phyloP scores from a whole-genome alignment of 306 rosid genomes.

The Canavalia ensiformis region DNA sequence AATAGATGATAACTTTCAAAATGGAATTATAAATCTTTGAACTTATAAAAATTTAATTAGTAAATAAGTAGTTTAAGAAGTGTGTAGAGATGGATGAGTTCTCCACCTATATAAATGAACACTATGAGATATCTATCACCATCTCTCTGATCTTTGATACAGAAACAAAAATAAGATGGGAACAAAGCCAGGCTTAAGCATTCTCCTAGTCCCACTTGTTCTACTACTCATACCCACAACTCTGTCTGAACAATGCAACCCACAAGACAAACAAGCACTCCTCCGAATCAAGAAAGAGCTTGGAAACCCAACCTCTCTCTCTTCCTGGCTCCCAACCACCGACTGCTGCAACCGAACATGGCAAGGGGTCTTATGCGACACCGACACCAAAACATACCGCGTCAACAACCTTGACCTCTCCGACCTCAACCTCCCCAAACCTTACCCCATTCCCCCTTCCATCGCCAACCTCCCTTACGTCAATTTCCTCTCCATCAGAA shows the following conservation, averaged over 20 bases:
- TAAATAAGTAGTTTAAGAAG: too few relatives aligned
- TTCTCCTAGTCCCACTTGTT: too few relatives aligned
- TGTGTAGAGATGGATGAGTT: too few relatives aligned
- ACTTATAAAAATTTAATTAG: too few relatives aligned
- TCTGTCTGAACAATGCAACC: slow-evolving; percentile 36
- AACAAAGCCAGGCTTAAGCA: too few relatives aligned
- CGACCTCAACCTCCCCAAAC: background rate
- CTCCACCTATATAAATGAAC: too few relatives aligned
- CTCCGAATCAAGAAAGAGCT: slow-evolving; percentile 44
- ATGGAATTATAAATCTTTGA: too few relatives aligned
- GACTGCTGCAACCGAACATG: slow-evolving; percentile 44
- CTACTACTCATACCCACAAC: background rate
- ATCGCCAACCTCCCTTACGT: slow-evolving; percentile 29
- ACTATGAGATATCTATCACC: too few relatives aligned
- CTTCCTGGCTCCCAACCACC: slow-evolving; percentile 38
- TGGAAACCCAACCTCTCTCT: slow-evolving; percentile 41
- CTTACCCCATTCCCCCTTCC: slow-evolving; percentile 29
- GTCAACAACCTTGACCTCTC: slow-evolving; percentile 20
- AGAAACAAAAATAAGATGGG: too few relatives aligned
- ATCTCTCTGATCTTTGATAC: too few relatives aligned
- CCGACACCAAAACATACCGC: slow-evolving; percentile 42
- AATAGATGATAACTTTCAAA: too few relatives aligned
- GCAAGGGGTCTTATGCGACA: slow-evolving; percentile 38
- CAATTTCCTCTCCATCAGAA: background rate
- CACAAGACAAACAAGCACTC: slow-evolving; percentile 35